phyloP scores from a whole-genome alignment of 108 stramenopile species.

The Craspedostauros australis region DNA sequence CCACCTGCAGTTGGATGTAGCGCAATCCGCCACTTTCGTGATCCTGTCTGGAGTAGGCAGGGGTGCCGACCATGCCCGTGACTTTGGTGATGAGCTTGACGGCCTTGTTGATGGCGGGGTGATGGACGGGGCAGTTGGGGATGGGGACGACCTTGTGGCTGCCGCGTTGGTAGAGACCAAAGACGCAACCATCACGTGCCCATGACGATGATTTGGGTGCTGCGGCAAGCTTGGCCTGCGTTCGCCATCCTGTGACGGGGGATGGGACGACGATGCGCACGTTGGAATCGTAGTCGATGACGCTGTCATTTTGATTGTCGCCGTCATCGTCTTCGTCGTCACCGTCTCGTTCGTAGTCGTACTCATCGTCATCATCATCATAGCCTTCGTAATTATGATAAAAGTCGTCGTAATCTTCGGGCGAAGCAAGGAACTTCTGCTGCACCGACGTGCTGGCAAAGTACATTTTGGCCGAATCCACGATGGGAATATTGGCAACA shows the following conservation, averaged over 20 bases:
- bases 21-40: conserved; percentile 56
- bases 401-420: conserved; percentile 19
- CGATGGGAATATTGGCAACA: conserved; percentile 42
- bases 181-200: conserved; percentile 50
- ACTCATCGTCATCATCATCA: conserved; percentile 4
- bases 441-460: conserved; percentile 66
- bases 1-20: conserved; percentile 79
- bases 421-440: conserved; percentile 33
- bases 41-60: conserved; percentile 55
- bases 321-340: conserved; percentile 15
- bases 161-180: conserved; percentile 84
- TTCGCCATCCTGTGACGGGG: conserved; percentile 55
- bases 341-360: neutral
- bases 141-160: conserved; percentile 82
- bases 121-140: conserved; percentile 90
- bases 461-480: conserved; percentile 65
- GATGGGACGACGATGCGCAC: conserved; percentile 62
- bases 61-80: conserved; percentile 50
- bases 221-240: conserved; percentile 79
- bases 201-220: conserved; percentile 51
- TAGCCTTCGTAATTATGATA: conserved; percentile 14
- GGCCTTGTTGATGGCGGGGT: conserved; percentile 87
- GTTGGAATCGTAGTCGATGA: conserved; percentile 62
- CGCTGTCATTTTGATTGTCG: too few relatives aligned
- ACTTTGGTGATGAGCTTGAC: conserved; percentile 47